Base-by-base conservation (phyloP, 257 asterid genomes). In the Nicotiana sylvestris region DNA sequence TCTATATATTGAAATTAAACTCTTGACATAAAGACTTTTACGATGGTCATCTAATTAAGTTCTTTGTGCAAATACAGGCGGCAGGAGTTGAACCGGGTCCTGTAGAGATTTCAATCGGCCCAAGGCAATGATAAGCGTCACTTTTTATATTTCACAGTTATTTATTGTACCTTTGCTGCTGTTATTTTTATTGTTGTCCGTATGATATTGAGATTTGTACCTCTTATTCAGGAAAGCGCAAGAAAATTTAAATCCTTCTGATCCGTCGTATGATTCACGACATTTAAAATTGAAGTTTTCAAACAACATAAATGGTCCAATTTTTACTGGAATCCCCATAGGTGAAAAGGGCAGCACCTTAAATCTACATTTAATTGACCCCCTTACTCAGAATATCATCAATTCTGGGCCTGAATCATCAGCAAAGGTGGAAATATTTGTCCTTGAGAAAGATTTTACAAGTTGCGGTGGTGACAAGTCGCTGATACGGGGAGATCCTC, bases 291-390 rank as follows among this genome's bases (percentile, higher is more conserved):
- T 82, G 16, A 30, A 29, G 29, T 82, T 82, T 37, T 82, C 39
- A 21, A 53, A 55, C 53, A 72, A 43, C 1, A 46, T 82, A 25
- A 13, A 4, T 57, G 49, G 33, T 37, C 81, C 69, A 37, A 67
- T 72, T 3, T 57, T 29, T 60, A 82, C 85, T 60, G 76, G 76
- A 4, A 5, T 57, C 5, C 85, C 85, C 60, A 46, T 82, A 21
- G 61, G 39, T 32, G 84, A 33, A 32, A 18, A 81, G 25, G 53
- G 60, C 2, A 18, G 0, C 0, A 25, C 12, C 30, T 60, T 82
- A 57, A 8, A 39, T 65, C 6, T 82, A 72, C 30, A 66, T 39
- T 56, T 72, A 60, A 8, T 72, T 6, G 85, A 82, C 10, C 25
- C 1, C 9, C 13, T 9, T 32, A 57, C 29, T 13, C 10, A 67